Evolutionary conservation across 805 yeast species (phyloP), one percentile per base, ranked within the genome.

Genomic region (Isabelozyma pseudorhagii): DNA sequence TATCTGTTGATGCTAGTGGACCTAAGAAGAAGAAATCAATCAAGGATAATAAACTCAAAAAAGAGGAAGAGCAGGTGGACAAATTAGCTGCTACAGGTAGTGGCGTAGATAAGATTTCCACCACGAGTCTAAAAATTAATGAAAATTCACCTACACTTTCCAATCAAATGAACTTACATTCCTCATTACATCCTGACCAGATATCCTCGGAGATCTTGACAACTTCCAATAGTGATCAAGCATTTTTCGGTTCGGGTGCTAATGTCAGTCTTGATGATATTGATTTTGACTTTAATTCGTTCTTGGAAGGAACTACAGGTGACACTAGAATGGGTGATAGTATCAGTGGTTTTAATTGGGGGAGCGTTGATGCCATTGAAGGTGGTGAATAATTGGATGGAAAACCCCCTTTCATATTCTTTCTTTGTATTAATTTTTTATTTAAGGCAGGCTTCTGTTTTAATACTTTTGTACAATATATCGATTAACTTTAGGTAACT

Each of bases 271-370:
- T 72, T 38, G 77, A 72, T 42, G 78, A 73, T 46, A 71, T 74
- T 36, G 78, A 72, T 52, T 74, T 74, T 56, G 77, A 72, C 52
- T 73, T 73, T 55, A 69, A 70, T 51, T 70, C 61, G 61, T 70
- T 74, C 51, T 65, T 74, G 55, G 77, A 71, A 44, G 67, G 70
- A 3, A 60, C 58, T 45, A 38, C 28, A 11, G 71, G 63, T 11
- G 71, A 67, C 41, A 57, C 52, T 8, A 57, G 58, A 2, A 54
- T 69, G 50, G 62, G 64, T 50, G 77, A 73, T 48, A 62, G 68
- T 8, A 68, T 72, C 28, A 56, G 58, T 25, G 70, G 67, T 3
- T 74, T 74, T 52, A 66, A 62, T 51, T 73, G 79, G 78, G 71
- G 71, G 8, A 67, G 64, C 45, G 72, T 65, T 18, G 71, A 64